Base-by-base conservation (phyloP, 257 asterid genomes). In the Plantago elongata region DNA sequence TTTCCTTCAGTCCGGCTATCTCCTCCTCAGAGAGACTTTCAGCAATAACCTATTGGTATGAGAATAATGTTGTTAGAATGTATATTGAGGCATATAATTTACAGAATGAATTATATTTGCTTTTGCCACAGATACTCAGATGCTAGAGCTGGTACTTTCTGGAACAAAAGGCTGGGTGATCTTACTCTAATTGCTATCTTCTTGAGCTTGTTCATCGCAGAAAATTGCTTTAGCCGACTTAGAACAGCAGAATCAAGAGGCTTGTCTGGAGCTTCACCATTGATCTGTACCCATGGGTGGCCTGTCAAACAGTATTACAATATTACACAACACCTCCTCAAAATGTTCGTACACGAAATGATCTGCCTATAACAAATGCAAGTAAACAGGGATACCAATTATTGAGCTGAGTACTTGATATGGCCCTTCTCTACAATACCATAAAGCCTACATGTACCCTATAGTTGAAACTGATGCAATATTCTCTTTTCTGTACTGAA, bases 1-100 rank as follows among this genome's bases (percentile, higher is more conserved):
- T 85, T 74, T 85, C 95, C 69, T 76, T 91, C 3, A 91, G 68
- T 40, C 98, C 95, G 0, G 95, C 96, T 51, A 86, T 91, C 79
- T 91, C 96, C 68, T 91, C 98, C 76, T 88, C 94, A 0, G 96
- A 86, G 17, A 91, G 87, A 58, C 79, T 75, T 61, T 84, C 94
- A 14, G 96, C 98, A 48, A 91, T 91, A 22, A 91, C 88, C 98
- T 91, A 55, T 49, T 44, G 44, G 67, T 51, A 60, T 66, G 7
- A 54, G 34, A 50, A 17, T 11, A 15, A 17, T 62, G 59, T 48
- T 30, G 40, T n/a, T n/a, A 22, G 27, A 22, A 2, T 22, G 27
- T 22, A 22, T 22, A 22, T 1, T 22, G 27, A 22, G 27, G 2
- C 27, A 22, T 22, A 1, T n/a, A n/a, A n/a, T 22, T 22, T 51